Evolutionary conservation across 805 yeast genomes (phyloP), one percentile per base, ranked within the genome.

Genomic region (Henningerozyma blattae): DNA sequence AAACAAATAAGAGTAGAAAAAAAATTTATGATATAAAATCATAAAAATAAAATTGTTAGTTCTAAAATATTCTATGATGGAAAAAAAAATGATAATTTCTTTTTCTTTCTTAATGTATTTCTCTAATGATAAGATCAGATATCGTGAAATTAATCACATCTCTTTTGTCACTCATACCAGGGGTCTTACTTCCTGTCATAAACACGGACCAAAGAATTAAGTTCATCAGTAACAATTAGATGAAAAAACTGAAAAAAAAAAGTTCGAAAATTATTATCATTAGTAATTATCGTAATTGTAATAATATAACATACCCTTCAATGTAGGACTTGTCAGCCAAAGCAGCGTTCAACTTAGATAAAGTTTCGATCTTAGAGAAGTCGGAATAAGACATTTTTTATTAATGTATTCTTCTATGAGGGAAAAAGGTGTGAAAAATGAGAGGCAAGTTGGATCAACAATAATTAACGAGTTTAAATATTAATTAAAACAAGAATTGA

Each of bases 161-260:
- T 53, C 56, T 50, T 67, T 64, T 78, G 76, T 75, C 83, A 81
- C 87, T 83, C 94, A 84, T 77, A 76, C 77, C 82, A 78, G 87
- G 73, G 94, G 93, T 79, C 89, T 81, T 81, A 77, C 65, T 67
- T 84, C 93, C 77, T 86, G 82, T 84, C 94, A 75, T 79, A 47
- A 45, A 42, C 48, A 44, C 41, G 43, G 45, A 43, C 41, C 43
- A 44, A 37, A 36, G 45, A 31, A 39, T 38, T 31, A 33, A 35
- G 28, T 35, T 34, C 42, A 38, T 35, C 36, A 38, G 39, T 34
- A 46, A 41, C 50, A 35, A 30, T 12, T 18, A 14, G 17, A 22
- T 28, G 18, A 7, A 20, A 24, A 79, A 83, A 83, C 5, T 8
- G 12, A 20, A 24, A 10, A 6, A 24, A 6, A 24, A 24, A 24